phyloP scores from a whole-genome alignment of 2,329 filamentous ascomycete genomes.

The Alternaria burnsii region DNA sequence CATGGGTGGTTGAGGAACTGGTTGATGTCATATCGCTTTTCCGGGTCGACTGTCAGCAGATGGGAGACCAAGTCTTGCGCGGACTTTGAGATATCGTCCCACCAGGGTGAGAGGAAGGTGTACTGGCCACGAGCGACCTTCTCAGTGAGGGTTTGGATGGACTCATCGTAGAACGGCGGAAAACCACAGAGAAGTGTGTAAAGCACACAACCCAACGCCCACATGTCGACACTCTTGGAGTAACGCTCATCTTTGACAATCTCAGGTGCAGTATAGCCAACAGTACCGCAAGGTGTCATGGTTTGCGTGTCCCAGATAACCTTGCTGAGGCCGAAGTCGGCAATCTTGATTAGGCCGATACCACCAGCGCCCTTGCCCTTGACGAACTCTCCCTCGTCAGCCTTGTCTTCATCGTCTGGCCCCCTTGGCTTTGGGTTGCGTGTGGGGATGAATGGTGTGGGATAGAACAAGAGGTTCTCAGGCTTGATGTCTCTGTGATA shows the following conservation, averaged over 20 bases:
- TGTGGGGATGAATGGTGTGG: conserved; percentile 80
- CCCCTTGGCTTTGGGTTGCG: conserved; percentile 81
- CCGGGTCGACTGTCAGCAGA: conserved; percentile 90
- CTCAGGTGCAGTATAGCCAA: conserved; percentile 96
- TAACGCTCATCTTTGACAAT: conserved; percentile 99
- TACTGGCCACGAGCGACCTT: conserved; percentile 97
- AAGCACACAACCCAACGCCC: conserved; percentile 94
- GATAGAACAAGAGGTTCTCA: conserved; percentile 94
- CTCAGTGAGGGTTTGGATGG: conserved; percentile 94
- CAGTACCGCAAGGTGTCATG: conserved; percentile 98
- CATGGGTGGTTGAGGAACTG: conserved; percentile 96
- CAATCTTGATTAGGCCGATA: conserved; percentile 95
- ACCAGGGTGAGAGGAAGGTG: conserved; percentile 98
- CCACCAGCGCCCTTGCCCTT: conserved; percentile 83
- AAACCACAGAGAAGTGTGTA: conserved; percentile 98
- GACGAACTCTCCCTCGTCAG: conserved; percentile 93
- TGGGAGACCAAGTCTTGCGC: conserved; percentile 95
- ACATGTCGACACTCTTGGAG: conserved; percentile 99
- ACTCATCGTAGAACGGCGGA: conserved; percentile 98
- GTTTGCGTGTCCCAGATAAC: conserved; percentile 98
- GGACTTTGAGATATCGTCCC: conserved; percentile 96
- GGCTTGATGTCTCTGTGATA: conserved; percentile 89
- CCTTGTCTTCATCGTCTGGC: conserved; percentile 95
- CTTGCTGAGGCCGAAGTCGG: conserved; percentile 96
- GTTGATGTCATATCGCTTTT: conserved; percentile 91